phyloP scores from a whole-genome alignment of 768 basidiomycete species.

The Termitomyces sp. region DNA sequence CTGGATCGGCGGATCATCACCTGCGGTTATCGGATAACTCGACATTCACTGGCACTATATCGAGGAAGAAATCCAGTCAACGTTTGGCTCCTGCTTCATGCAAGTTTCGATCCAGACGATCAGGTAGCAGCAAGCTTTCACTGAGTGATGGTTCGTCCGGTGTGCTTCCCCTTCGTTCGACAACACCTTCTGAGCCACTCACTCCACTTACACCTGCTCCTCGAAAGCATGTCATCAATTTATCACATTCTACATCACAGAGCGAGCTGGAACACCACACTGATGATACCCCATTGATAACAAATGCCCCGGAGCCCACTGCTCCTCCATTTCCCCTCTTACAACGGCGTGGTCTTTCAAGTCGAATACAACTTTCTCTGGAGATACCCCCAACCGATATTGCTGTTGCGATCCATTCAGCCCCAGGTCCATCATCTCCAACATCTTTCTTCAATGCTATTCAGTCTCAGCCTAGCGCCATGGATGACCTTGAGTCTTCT shows the following conservation, averaged over 20 bases:
- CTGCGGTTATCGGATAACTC: slow-evolving; percentile 26
- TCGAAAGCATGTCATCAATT: slow-evolving; percentile 45
- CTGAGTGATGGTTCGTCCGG: slow-evolving; percentile 26
- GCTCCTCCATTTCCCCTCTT: slow-evolving; percentile 41
- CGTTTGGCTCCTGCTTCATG: slow-evolving; percentile 25
- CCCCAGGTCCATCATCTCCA: slow-evolving; percentile 63
- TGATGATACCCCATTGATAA: slow-evolving; percentile 32
- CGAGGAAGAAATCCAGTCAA: slow-evolving; percentile 28
- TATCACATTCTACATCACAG: slow-evolving; percentile 57
- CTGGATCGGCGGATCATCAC: slow-evolving; percentile 46
- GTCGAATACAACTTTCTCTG: slow-evolving; percentile 33
- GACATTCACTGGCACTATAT: slow-evolving; percentile 14
- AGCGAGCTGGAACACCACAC: slow-evolving; percentile 37
- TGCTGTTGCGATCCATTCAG: slow-evolving; percentile 51
- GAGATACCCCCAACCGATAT: slow-evolving; percentile 46
- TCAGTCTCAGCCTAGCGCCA: slow-evolving; percentile 65
- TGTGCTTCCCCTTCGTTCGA: slow-evolving; percentile 54
- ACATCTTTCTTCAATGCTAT: slow-evolving; percentile 77
- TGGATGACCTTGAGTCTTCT: slow-evolving; percentile 71
- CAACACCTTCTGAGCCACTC: slow-evolving; percentile 60
- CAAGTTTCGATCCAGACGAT: slow-evolving; percentile 27
- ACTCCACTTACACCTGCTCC: slow-evolving; percentile 70
- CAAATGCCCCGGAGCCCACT: slow-evolving; percentile 42
- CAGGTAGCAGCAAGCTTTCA: slow-evolving; percentile 23
- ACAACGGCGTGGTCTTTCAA: slow-evolving; percentile 28